A percentile compares a stretch with the other conserved stretches of the same genome.
These are phyloP conservation scores for Claviceps citrina DNA, from an alignment of 2,329 filamentous ascomycete species.

Conservation along the genomic window DNA sequence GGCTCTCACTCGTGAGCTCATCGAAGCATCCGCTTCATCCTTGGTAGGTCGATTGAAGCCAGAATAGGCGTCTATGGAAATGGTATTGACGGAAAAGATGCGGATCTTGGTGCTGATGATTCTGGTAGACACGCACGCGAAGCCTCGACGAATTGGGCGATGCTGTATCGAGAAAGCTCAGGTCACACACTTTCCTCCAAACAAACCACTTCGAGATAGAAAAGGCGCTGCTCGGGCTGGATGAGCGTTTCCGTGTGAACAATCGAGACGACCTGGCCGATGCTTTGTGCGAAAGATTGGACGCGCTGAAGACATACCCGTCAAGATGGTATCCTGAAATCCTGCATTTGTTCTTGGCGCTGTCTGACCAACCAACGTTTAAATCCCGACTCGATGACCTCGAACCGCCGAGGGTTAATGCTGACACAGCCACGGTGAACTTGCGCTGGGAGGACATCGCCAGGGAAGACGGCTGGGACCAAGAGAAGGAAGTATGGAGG, in stretches of 20 bases:
- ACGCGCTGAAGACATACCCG: conserved; percentile 37
- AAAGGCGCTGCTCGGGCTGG: conserved; percentile 50
- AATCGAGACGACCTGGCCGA: conserved; percentile 68
- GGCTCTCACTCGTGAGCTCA: conserved; percentile 53
- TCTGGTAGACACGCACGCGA: conserved; percentile 13
- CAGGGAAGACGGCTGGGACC: conserved; percentile 56
- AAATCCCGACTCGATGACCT: conserved; percentile 52
- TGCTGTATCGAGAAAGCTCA: conserved; percentile 33
- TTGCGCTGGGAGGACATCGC: conserved; percentile 71
- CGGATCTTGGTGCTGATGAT: conserved; percentile 3
- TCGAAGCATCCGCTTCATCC: conserved; percentile 45
- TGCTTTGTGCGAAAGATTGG: conserved; percentile 43
- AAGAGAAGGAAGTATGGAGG: conserved; percentile 54
- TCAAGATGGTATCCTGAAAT: conserved; percentile 63
- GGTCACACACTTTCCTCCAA: conserved; percentile 41
- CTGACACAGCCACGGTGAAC: conserved; percentile 27
- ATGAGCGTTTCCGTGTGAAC: conserved; percentile 73
- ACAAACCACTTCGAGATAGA: conserved; percentile 65
- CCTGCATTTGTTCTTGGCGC: conserved; percentile 59
- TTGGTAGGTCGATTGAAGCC: conserved; percentile 14
- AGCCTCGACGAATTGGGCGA: conserved; percentile 33
- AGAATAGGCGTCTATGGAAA: not conserved
- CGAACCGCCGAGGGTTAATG: conserved; percentile 30
- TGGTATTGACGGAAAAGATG: not conserved
- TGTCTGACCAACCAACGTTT: conserved; percentile 65